Evolutionary conservation across 179 eudicot genomes (phyloP).

Genomic region (Spinacia oleracea): DNA sequence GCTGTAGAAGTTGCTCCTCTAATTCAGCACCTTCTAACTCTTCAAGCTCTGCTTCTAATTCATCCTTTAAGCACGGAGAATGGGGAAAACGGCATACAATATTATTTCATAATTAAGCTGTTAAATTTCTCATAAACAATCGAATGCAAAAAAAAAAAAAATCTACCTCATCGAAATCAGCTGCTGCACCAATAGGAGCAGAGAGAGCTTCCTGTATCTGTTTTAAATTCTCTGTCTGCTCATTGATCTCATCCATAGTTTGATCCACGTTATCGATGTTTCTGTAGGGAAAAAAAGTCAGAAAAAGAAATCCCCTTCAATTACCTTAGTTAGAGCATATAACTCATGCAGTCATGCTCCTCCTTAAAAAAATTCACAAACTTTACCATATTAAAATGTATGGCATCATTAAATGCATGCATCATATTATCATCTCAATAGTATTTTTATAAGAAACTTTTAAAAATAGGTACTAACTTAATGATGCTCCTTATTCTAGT

Average conservation of each 20-base stretch:
- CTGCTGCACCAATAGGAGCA: conserved; percentile 62
- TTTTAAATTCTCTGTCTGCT: conserved; percentile 79
- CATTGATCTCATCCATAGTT: conserved; percentile 88
- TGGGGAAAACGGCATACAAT: not conserved
- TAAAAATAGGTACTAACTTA: no score
- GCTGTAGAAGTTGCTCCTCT: conserved; percentile 82
- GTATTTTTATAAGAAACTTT: not conserved
- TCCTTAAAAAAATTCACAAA: not conserved
- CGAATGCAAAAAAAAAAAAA: not conserved
- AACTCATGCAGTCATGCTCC: not conserved
- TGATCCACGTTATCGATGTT: conserved; percentile 76
- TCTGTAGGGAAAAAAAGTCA: conserved; percentile 31
- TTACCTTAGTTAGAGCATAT: not conserved
- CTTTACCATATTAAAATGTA: not conserved
- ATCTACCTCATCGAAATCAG: conserved; percentile 75
- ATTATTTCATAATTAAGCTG: not conserved
- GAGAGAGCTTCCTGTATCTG: conserved; percentile 75
- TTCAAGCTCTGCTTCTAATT: conserved; percentile 93
- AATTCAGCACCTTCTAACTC: conserved; percentile 79
- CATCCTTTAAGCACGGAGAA: conserved; percentile 47
- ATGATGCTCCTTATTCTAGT: not conserved
- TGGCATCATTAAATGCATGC: not conserved
- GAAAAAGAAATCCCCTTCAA: not conserved
- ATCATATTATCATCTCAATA: not conserved
- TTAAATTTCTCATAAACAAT: not conserved